Conservation (phyloP, 139 green algal species). For the Mesotaenium endlicherianum region DNA sequence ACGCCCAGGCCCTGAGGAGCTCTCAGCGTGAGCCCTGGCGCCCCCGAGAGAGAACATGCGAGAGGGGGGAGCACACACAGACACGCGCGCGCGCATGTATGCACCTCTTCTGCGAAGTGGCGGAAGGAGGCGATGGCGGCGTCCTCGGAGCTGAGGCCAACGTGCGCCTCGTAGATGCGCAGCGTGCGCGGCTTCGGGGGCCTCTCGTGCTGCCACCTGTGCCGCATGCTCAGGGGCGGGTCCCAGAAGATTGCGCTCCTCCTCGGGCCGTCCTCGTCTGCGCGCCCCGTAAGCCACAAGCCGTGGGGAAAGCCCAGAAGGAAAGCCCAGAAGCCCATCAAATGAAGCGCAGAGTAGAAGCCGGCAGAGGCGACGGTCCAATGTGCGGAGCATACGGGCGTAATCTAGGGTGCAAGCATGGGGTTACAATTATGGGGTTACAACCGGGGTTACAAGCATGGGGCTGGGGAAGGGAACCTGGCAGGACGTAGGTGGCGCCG, state of each 20-base stretch:
- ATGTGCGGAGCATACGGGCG: not conserved
- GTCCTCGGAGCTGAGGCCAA: conserved; percentile 81
- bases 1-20: too few species aligned
- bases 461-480: not conserved
- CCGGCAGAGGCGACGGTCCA: too few species aligned
- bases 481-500: conserved; percentile 6
- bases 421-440: not conserved
- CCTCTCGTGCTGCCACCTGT: conserved; percentile 66
- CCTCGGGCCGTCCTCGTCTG: not conserved
- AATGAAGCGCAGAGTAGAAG: too few species aligned
- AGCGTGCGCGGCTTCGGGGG: conserved; percentile 74
- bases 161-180: conserved; percentile 98
- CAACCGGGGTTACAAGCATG: not conserved
- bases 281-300: not conserved
- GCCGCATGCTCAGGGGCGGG: conserved; percentile 20
- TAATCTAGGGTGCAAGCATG: not conserved
- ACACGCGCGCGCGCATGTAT: not conserved
- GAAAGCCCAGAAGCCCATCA: too few species aligned
- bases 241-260: conserved; percentile 24
- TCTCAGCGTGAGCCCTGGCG: too few species aligned
- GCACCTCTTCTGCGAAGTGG: conserved; percentile 78
- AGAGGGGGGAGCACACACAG: not conserved
- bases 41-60: not conserved
- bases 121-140: conserved; percentile 70
- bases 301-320: too few species aligned